Evolutionary conservation across 495 filamentous ascomycete species (phyloP).

Genomic region (Penicillium subrubescens): DNA sequence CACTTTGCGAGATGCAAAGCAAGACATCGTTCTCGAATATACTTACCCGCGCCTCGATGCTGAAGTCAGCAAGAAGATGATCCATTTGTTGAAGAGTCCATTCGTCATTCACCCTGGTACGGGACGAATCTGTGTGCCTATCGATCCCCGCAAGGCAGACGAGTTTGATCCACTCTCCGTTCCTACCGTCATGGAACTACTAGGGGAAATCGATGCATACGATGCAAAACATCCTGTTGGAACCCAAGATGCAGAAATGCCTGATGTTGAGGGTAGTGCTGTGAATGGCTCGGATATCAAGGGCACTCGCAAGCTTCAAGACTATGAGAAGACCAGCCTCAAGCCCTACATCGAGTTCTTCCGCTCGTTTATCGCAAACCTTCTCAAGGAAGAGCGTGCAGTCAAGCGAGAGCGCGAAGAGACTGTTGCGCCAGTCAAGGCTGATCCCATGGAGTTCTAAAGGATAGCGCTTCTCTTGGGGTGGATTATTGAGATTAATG

Average conservation of each 20-base stretch:
- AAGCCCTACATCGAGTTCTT: slow-evolving; percentile 93
- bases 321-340: slow-evolving; percentile 96
- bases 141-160: slow-evolving; percentile 69
- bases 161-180: slow-evolving; percentile 85
- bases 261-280: slow-evolving; percentile 43
- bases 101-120: slow-evolving; percentile 97
- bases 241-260: slow-evolving; percentile 32
- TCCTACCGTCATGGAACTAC: slow-evolving; percentile 78
- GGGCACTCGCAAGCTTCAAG: slow-evolving; percentile 58
- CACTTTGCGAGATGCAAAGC: slow-evolving; percentile 81
- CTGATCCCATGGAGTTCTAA: slow-evolving; percentile 57
- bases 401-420: slow-evolving; percentile 70
- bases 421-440: slow-evolving; percentile 50
- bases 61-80: slow-evolving; percentile 94
- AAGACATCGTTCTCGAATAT: slow-evolving; percentile 94
- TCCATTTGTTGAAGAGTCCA: slow-evolving; percentile 93
- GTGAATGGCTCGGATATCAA: slow-evolving; percentile 38
- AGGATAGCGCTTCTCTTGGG: background rate
- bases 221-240: slow-evolving; percentile 44
- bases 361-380: slow-evolving; percentile 70
- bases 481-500: slow-evolving; percentile 11
- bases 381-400: slow-evolving; percentile 80
- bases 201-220: slow-evolving; percentile 82
- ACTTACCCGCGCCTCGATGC: slow-evolving; percentile 97
- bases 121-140: slow-evolving; percentile 91